Base-by-base conservation (phyloP, 2,329 filamentous ascomycete genomes). In the Dactylellina sp. region DNA sequence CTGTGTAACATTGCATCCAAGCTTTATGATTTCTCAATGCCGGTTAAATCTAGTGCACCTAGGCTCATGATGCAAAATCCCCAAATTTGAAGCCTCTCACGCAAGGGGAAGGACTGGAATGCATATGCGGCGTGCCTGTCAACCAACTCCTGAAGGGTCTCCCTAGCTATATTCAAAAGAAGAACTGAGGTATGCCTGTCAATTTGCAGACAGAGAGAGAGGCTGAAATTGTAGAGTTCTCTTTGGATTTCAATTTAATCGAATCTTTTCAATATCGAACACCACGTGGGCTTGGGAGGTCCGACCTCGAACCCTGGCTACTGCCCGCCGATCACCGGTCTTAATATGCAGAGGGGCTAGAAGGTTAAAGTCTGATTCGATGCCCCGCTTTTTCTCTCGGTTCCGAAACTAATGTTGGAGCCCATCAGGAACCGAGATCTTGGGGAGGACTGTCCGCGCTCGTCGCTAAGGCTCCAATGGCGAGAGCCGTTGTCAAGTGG, bases 51-150 rank as follows among this genome's bases (percentile, higher is more conserved):
- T 64, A 5, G 46, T 53, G 46, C 49, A 24, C 2, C 14, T 5
- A 22, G n/a, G 7, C 12, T 46, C 9, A 5, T 22, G 7, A 7
- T 46, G 16, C n/a, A 46, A 37, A 46, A 28, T 47, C 32, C 35
- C 25, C 40, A 62, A 52, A 39, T 42, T 40, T 16, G 37, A 55
- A 64, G 49, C 47, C 60, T 55, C 28, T 47, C 39, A 9, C n/a
- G 32, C 47, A 39, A 55, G 14, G 20, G 16, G 37, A 37, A 20
- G 18, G 24, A 16, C 39, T 22, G 22, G 28, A 22, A 46, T 47
- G 47, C 49, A 64, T 53, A 53, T 64, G 60, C 49, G 52, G 60
- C 49, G 47, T 55, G 60, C 44, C 32, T 62, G 59, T 62, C 59
- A 62, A 50, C n/a, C 59, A 62, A 9, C 28, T 32, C 28, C 28